These are phyloP conservation scores for Colletotrichum falcatum DNA, from an alignment of 2,329 filamentous ascomycete species.

Conservation along the genomic window DNA sequence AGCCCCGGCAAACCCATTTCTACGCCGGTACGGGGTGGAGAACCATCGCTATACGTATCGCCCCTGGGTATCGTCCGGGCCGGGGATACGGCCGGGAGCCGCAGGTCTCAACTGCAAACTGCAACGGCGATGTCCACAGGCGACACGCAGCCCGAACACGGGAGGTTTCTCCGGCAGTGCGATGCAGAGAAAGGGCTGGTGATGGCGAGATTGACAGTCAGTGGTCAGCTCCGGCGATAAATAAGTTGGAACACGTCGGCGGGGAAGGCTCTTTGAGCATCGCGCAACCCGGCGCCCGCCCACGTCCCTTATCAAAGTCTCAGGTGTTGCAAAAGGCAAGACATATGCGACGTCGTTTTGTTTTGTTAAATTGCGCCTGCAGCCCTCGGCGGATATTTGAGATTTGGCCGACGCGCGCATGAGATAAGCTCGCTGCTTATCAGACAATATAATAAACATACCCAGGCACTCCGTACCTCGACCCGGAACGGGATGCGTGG, in stretches of 20 bases:
- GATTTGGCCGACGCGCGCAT: conserved; percentile 25
- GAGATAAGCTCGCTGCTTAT: conserved; percentile 10
- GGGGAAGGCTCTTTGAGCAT: neutral
- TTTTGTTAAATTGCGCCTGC: conserved; percentile 28
- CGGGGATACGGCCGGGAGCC: neutral
- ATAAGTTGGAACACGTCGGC: neutral
- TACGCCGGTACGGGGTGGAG: neutral
- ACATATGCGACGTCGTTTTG: conserved; percentile 19
- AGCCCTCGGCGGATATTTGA: conserved; percentile 7
- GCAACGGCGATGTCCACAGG: neutral
- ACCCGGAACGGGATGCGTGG: neutral
- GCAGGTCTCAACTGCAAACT: neutral
- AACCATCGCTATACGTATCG: neutral
- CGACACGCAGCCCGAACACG: neutral
- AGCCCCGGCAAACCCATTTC: neutral
- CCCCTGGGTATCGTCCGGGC: neutral
- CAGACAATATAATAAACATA: no score
- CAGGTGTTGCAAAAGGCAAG: neutral
- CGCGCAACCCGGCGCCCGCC: no score
- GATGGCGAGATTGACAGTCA: neutral
- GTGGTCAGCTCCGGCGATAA: neutral
- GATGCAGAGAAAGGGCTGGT: neutral
- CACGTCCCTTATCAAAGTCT: neutral
- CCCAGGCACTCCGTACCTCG: no score
- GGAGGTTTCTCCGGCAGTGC: neutral